phyloP scores from a whole-genome alignment of 306 rosid genomes.

The Oxytropis ochrocephala region DNA sequence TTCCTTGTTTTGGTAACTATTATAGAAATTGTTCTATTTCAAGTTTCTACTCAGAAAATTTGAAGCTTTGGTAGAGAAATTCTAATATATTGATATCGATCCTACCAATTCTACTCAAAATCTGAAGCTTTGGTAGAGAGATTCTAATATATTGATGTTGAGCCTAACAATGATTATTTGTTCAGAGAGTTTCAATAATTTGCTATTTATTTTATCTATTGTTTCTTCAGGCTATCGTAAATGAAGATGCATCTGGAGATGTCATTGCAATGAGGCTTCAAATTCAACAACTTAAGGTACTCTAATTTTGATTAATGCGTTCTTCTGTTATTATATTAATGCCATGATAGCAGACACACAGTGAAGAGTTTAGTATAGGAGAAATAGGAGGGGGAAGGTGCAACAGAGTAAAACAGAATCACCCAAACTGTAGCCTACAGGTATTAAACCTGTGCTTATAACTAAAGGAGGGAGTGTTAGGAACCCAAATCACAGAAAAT shows the following conservation, averaged over 20 bases:
- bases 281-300: slow-evolving; percentile 95
- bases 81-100: not conserved
- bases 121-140: not conserved
- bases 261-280: slow-evolving; percentile 91
- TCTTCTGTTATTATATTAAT: not conserved
- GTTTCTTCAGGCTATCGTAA: slow-evolving; percentile 76
- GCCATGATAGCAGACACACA: not conserved
- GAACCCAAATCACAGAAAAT: no score
- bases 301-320: slow-evolving; percentile 19
- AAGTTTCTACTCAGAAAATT: not conserved
- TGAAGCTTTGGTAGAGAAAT: not conserved
- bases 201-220: not conserved
- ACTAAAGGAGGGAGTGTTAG: no score
- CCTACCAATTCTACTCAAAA: not conserved
- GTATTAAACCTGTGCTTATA: no score
- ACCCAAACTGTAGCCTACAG: no score
- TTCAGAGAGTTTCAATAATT: not conserved
- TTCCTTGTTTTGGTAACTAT: not conserved
- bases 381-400: no score
- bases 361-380: no score
- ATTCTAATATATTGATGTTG: not conserved
- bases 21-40: not conserved
- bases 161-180: not conserved
- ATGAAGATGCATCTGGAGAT: slow-evolving; percentile 95
- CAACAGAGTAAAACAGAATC: no score